These are phyloP conservation scores for Grosmannia penicillata DNA, from an alignment of 2,329 filamentous ascomycete species.

Conservation along the genomic window DNA sequence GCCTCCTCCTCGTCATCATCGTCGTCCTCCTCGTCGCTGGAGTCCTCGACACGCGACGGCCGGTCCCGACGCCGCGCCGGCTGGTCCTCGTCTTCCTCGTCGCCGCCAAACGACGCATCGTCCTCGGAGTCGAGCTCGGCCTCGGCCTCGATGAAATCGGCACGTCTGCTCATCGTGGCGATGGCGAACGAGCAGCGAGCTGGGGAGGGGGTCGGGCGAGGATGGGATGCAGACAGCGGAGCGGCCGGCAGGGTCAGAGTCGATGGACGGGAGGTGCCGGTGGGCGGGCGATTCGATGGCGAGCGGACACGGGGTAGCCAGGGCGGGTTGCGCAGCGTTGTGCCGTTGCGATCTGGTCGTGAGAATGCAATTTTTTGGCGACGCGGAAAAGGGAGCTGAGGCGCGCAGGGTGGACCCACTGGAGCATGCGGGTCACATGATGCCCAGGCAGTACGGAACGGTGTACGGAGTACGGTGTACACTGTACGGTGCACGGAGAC, in stretches of 20 bases:
- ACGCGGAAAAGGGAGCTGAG: not conserved
- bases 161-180: constrained; percentile 44
- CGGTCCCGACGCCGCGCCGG: constrained; percentile 37
- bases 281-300: no score
- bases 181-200: not conserved
- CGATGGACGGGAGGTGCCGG: no score
- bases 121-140: constrained; percentile 78
- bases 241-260: not conserved
- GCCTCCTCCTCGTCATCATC: constrained; percentile 83
- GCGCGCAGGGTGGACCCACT: no score
- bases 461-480: no score
- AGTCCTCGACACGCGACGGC: constrained; percentile 51
- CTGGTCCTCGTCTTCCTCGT: constrained; percentile 66
- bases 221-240: not conserved
- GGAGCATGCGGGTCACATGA: no score
- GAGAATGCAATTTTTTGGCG: constrained; percentile 1
- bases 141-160: constrained; percentile 68
- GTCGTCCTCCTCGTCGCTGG: constrained; percentile 82
- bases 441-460: no score
- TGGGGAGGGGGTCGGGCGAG: not conserved
- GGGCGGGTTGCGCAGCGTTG: constrained; percentile 1
- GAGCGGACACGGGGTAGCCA: no score
- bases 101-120: constrained; percentile 69
- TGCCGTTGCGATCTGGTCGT: not conserved
- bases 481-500: no score